Conservation (phyloP, 805 yeast genomes). For the Kodamaea kakaduensis region DNA sequence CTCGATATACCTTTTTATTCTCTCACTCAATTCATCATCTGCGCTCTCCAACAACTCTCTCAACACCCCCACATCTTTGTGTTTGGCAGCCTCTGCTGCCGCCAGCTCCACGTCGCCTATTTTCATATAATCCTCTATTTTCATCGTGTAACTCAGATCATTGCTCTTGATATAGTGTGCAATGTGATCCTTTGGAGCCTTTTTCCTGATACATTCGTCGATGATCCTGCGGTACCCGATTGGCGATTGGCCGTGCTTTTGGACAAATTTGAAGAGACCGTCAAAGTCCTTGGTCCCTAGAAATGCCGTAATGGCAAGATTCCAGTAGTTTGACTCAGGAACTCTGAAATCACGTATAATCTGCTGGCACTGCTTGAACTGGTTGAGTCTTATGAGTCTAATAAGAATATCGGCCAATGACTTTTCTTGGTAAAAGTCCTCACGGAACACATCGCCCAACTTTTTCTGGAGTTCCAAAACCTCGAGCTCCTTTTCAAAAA, state of each 20-base stretch:
- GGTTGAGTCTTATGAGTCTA: constrained; percentile 38
- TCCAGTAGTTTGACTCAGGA: constrained; percentile 53
- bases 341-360: constrained; percentile 53
- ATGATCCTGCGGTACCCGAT: constrained; percentile 70
- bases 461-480: constrained; percentile 30
- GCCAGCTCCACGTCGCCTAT: constrained; percentile 53
- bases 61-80: constrained; percentile 35
- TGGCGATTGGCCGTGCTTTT: constrained; percentile 46
- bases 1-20: constrained; percentile 20
- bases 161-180: constrained; percentile 56
- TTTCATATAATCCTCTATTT: constrained; percentile 46
- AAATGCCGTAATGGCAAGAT: constrained; percentile 47
- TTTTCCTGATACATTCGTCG: constrained; percentile 43
- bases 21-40: constrained; percentile 12
- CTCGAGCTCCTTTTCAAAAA: constrained; percentile 27
- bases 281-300: constrained; percentile 50
- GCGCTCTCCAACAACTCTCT: constrained; percentile 20
- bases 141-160: constrained; percentile 41
- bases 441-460: constrained; percentile 32
- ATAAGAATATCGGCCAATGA: constrained; percentile 25
- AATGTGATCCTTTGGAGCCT: constrained; percentile 58
- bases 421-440: constrained; percentile 24
- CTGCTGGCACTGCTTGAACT: constrained; percentile 46
- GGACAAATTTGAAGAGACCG: constrained; percentile 41
- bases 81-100: constrained; percentile 43